These are phyloP conservation scores for Penicillium sp. DNA, from an alignment of 2,329 filamentous ascomycete species.

Conservation along the genomic window DNA sequence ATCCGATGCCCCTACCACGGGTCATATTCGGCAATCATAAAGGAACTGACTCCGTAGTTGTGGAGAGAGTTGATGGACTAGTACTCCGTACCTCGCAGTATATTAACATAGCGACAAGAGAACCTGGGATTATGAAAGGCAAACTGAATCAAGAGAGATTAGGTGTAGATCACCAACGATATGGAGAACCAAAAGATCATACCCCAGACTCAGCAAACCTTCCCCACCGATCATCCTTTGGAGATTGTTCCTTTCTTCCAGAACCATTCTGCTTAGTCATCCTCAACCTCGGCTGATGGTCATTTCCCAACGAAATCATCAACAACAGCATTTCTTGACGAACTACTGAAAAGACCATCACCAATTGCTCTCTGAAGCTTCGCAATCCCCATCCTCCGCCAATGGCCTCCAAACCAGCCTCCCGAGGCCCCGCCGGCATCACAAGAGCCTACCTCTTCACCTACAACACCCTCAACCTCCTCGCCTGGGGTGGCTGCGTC, in stretches of 20 bases:
- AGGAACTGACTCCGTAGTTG: not conserved
- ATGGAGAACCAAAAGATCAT: not conserved
- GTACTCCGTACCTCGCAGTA: not conserved
- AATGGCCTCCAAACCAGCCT: slow-evolving; percentile 20
- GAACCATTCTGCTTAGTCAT: slow-evolving; percentile 19
- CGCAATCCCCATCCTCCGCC: not conserved
- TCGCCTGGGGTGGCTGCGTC: slow-evolving; percentile 78
- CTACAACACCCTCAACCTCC: slow-evolving; percentile 79
- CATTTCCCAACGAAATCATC: slow-evolving; percentile 7
- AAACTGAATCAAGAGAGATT: not conserved
- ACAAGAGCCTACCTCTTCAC: slow-evolving; percentile 73
- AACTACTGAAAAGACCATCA: slow-evolving; percentile 6
- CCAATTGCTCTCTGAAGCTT: slow-evolving; percentile 3
- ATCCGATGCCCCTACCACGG: not conserved
- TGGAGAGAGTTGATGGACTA: not conserved
- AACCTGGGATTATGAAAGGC: too few relatives aligned
- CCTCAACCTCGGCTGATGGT: not conserved
- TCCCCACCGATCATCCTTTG: not conserved
- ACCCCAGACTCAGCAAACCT: slow-evolving; percentile 5
- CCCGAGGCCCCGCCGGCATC: slow-evolving; percentile 42
- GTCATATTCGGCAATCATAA: not conserved
- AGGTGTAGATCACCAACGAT: not conserved
- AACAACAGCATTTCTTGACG: slow-evolving; percentile 10
- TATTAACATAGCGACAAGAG: too few relatives aligned
- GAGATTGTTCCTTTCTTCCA: slow-evolving; percentile 8